phyloP scores from a whole-genome alignment of 768 basidiomycete species.

The Pleurotus sapidus region DNA sequence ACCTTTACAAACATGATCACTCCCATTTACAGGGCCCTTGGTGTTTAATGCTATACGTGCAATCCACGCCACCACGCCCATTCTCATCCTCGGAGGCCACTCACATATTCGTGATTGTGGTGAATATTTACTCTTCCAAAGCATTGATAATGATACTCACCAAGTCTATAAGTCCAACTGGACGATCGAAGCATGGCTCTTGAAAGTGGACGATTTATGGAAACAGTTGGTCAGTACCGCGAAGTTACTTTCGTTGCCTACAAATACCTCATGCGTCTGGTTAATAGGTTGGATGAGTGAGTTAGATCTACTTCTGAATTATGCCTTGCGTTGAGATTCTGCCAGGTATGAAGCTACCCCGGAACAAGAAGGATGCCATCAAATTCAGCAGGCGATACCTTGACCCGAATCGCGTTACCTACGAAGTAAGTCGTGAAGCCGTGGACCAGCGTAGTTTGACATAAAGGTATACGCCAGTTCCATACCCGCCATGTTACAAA shows the following conservation, averaged over 20 bases:
- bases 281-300: conserved; percentile 61
- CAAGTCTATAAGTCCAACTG: conserved; percentile 45
- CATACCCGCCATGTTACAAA: conserved; percentile 51
- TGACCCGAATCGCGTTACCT: conserved; percentile 77
- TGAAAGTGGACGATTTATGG: conserved; percentile 89
- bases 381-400: conserved; percentile 72
- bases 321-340: background rate
- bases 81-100: conserved; percentile 83
- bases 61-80: conserved; percentile 72
- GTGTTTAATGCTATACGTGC: conserved; percentile 74
- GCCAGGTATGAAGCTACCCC: conserved; percentile 46
- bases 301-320: conserved; percentile 11
- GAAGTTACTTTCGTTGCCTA: background rate
- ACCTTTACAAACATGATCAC: background rate
- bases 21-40: conserved; percentile 49
- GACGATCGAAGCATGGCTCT: conserved; percentile 75
- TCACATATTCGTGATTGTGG: conserved; percentile 79
- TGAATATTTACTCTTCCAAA: conserved; percentile 24
- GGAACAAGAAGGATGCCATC: conserved; percentile 43
- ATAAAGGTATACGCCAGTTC: conserved; percentile 38
- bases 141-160: background rate
- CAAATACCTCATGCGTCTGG: too few relatives aligned
- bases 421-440: conserved; percentile 42
- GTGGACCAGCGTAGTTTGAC: conserved; percentile 1
- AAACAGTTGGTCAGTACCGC: conserved; percentile 67